Evolutionary conservation across 768 basidiomycete genomes (phyloP).

Genomic region (Trametopsis cervina): DNA sequence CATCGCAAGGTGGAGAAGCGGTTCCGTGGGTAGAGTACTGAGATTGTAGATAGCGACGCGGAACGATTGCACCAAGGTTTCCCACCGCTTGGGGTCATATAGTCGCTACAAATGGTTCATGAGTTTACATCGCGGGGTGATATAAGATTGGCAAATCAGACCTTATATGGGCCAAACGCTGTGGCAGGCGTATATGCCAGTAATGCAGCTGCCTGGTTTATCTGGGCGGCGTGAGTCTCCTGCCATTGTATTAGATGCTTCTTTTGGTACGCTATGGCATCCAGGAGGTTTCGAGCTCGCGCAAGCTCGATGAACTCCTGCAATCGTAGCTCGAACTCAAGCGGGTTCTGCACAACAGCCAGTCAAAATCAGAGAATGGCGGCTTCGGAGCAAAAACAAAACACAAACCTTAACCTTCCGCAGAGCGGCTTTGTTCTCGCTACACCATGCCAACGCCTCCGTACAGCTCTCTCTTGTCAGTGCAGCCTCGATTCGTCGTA

Average conservation of each 20-base stretch:
- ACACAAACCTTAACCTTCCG: conserved; percentile 76
- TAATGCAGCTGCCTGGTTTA: conserved; percentile 68
- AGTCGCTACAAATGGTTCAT: conserved; percentile 46
- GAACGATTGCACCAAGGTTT: conserved; percentile 66
- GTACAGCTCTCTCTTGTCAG: conserved; percentile 69
- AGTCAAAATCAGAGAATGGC: conserved; percentile 6
- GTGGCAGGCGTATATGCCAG: conserved; percentile 72
- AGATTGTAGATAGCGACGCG: conserved; percentile 81
- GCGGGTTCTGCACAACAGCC: conserved; percentile 59
- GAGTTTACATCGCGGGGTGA: not conserved
- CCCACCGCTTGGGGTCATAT: conserved; percentile 80
- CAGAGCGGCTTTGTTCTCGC: conserved; percentile 88
- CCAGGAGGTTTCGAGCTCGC: conserved; percentile 51
- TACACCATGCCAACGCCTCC: conserved; percentile 93
- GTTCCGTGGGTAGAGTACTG: conserved; percentile 82
- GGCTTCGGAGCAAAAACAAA: not conserved
- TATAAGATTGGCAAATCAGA: conserved; percentile 23
- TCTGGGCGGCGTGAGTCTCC: conserved; percentile 71
- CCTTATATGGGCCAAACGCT: conserved; percentile 74
- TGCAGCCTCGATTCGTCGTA: conserved; percentile 79
- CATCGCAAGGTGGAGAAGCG: conserved; percentile 79
- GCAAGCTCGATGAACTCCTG: conserved; percentile 96
- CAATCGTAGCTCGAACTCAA: conserved; percentile 92
- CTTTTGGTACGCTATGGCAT: conserved; percentile 80
- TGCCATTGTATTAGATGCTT: conserved; percentile 81